Evolutionary conservation across 1,284 basidiomycete genomes (phyloP).

Genomic region (Athelia psychrophila): DNA sequence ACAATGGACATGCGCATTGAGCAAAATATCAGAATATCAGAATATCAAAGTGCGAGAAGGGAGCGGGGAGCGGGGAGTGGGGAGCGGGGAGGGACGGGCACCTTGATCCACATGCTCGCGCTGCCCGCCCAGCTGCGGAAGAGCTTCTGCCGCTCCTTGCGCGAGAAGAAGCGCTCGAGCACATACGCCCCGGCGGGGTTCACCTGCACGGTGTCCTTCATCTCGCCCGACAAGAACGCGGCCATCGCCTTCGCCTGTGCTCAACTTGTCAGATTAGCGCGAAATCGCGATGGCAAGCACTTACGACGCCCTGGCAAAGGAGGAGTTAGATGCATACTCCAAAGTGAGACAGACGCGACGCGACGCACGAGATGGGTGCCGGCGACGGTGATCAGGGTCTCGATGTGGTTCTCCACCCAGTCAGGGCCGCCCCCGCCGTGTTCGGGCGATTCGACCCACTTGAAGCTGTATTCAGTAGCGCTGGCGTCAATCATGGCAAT

Average conservation of each 20-base stretch:
- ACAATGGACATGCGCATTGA: no score
- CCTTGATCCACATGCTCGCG: constrained; percentile 93
- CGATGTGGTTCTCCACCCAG: constrained; percentile 93
- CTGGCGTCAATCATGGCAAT: not conserved
- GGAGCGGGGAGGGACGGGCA: constrained; percentile 18
- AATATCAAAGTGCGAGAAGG: constrained; percentile 3
- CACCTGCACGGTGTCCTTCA: constrained; percentile 95
- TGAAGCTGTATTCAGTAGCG: constrained; percentile 54
- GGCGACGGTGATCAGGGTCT: constrained; percentile 80
- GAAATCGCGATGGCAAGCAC: constrained; percentile 20
- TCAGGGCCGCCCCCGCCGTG: constrained; percentile 84
- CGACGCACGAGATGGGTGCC: constrained; percentile 79
- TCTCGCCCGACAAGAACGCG: constrained; percentile 91
- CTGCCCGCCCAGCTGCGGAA: constrained; percentile 97
- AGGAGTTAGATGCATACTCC: constrained; percentile 1
- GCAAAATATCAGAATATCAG: constrained; percentile 1
- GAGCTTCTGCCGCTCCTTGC: constrained; percentile 85
- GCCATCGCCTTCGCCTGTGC: constrained; percentile 89
- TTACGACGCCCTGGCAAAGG: constrained; percentile 61
- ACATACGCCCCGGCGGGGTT: constrained; percentile 86
- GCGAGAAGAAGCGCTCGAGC: constrained; percentile 85
- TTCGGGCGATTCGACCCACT: constrained; percentile 92
- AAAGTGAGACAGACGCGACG: not conserved
- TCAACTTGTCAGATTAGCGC: constrained; percentile 3
- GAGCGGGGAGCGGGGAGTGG: constrained; percentile 1